Evolutionary conservation across 23 red algal genomes (phyloP).

Genomic region (Gracilaria gracilis): DNA sequence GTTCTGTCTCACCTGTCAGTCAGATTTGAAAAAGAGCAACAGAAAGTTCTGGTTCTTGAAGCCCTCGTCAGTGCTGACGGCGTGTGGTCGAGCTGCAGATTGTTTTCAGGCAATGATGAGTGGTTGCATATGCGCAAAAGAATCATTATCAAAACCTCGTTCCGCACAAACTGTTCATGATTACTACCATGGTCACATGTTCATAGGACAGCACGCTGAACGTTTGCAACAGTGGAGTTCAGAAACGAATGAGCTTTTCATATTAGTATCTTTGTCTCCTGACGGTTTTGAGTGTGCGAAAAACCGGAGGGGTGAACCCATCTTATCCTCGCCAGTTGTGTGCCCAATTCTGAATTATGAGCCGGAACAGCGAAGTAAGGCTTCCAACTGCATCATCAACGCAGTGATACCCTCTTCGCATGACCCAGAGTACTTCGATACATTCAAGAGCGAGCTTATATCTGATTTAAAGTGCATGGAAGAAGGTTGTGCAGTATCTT

Average conservation of each 20-base stretch:
- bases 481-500: neutral
- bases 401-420: neutral
- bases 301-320: neutral
- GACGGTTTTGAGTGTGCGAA: neutral
- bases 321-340: neutral
- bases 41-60: constrained; percentile 1
- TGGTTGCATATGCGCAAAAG: neutral
- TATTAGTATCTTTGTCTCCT: neutral
- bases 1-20: no score
- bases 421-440: constrained; percentile 17
- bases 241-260: neutral
- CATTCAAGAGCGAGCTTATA: neutral
- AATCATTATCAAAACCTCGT: neutral
- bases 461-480: constrained; percentile 7
- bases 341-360: neutral
- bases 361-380: neutral
- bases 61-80: neutral
- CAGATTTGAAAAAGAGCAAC: neutral
- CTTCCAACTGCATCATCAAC: constrained; percentile 1
- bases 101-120: neutral
- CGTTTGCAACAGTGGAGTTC: neutral
- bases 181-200: constrained; percentile 8
- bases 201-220: neutral
- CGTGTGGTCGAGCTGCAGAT: neutral
- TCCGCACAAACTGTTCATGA: neutral